phyloP scores from a whole-genome alignment of 2,329 filamentous ascomycete genomes.

The Ophiosphaerella narmari region DNA sequence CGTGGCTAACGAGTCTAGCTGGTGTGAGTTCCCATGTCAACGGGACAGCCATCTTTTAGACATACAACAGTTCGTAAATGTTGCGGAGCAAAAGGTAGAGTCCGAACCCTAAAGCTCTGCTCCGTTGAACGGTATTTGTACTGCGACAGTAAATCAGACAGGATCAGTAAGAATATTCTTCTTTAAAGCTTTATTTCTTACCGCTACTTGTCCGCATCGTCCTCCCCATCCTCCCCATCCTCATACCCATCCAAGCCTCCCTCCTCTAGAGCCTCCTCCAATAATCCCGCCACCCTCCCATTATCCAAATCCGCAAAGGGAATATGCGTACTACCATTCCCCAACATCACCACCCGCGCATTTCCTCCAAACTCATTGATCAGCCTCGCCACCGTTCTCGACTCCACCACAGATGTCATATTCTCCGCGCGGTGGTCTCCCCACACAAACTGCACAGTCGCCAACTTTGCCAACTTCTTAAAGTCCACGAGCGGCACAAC shows the following conservation, averaged over 20 bases:
- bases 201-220: not conserved
- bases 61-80: too few species aligned
- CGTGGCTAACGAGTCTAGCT: conserved; percentile 23
- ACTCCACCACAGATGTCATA: conserved; percentile 15
- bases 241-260: conserved; percentile 26
- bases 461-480: conserved; percentile 27
- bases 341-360: conserved; percentile 27
- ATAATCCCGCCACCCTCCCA: conserved; percentile 19
- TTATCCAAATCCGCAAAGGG: conserved; percentile 33
- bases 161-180: not conserved
- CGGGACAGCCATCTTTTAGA: conserved; percentile 47
- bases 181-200: not conserved
- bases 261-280: conserved; percentile 24
- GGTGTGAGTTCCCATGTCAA: conserved; percentile 52
- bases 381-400: conserved; percentile 17
- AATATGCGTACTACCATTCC: conserved; percentile 31
- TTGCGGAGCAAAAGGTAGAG: too few species aligned
- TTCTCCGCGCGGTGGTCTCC: conserved; percentile 30
- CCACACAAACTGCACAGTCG: conserved; percentile 28
- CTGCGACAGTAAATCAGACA: too few species aligned
- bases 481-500: conserved; percentile 26
- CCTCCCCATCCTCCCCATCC: conserved; percentile 17
- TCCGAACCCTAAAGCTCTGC: too few species aligned
- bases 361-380: conserved; percentile 34
- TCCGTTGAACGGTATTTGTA: too few species aligned